Conservation (phyloP, 352 stramenopile genomes). For the Globisporangium sylvaticum region DNA sequence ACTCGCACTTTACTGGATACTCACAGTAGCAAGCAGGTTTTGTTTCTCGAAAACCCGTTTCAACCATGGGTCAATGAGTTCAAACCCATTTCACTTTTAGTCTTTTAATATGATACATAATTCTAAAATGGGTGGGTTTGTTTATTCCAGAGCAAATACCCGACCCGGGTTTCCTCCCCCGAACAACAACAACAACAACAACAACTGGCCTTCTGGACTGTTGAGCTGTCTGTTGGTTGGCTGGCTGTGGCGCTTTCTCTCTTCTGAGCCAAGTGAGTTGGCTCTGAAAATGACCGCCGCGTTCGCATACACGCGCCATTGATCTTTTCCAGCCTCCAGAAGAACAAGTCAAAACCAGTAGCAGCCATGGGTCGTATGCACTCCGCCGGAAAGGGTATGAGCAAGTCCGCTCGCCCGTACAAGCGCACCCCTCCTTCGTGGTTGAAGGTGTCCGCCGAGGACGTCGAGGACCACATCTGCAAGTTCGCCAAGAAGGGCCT, state of each 20-base stretch:
- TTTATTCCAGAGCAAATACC: background rate
- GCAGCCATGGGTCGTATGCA: constrained; percentile 98
- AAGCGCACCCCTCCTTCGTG: constrained; percentile 98
- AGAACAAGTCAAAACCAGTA: constrained; percentile 32
- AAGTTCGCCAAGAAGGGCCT: constrained; percentile 99
- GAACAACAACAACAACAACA: background rate
- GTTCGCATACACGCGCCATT: constrained; percentile 20
- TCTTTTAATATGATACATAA: background rate
- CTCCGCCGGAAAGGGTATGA: constrained; percentile 99
- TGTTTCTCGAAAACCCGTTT: background rate
- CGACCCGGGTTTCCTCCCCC: background rate
- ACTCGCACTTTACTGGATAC: background rate
- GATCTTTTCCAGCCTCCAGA: constrained; percentile 60
- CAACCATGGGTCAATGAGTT: background rate
- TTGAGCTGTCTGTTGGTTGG: constrained; percentile 22
- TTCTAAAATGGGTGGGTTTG: background rate
- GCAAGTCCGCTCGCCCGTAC: constrained; percentile 98
- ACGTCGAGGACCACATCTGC: constrained; percentile 99
- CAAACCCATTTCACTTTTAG: background rate
- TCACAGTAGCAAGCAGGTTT: background rate
- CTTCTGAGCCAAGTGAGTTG: background rate
- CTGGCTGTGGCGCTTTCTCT: constrained; percentile 10
- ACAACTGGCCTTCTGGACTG: background rate
- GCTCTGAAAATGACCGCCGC: background rate
- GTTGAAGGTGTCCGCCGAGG: constrained; percentile 94